These are phyloP conservation scores for Daldinia concentrica DNA, from an alignment of 495 filamentous ascomycete species.

Conservation along the genomic window DNA sequence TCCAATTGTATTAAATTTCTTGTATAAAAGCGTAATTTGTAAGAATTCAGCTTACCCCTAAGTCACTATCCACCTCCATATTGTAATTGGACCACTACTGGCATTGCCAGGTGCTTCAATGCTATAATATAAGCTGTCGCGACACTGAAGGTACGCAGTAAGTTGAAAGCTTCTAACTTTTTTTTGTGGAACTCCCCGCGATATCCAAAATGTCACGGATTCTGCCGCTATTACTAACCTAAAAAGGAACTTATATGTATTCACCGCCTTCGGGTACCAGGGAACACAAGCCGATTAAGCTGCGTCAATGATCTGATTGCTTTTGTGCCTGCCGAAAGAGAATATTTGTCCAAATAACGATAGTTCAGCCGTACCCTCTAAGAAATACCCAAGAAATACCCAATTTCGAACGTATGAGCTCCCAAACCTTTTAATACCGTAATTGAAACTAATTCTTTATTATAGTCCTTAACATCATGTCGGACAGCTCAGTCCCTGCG, in stretches of 20 bases:
- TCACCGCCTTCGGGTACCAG: slow-evolving; percentile 52
- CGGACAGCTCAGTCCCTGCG: slow-evolving; percentile 54
- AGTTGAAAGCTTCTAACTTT: slow-evolving; percentile 37
- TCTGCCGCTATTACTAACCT: slow-evolving; percentile 48
- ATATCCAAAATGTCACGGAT: slow-evolving; percentile 48
- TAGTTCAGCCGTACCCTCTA: slow-evolving; percentile 13
- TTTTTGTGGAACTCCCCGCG: slow-evolving; percentile 41
- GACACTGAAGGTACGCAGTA: background rate
- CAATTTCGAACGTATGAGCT: slow-evolving; percentile 21
- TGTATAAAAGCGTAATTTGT: background rate
- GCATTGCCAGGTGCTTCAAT: slow-evolving; percentile 31
- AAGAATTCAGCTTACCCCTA: slow-evolving; percentile 23
- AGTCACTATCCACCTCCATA: slow-evolving; percentile 43
- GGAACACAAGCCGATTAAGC: slow-evolving; percentile 16
- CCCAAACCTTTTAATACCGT: slow-evolving; percentile 6
- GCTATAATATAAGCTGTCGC: slow-evolving; percentile 1
- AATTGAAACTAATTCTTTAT: slow-evolving; percentile 23
- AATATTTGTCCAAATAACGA: slow-evolving; percentile 18
- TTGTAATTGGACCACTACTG: slow-evolving; percentile 25
- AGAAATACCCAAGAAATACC: background rate
- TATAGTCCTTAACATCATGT: slow-evolving; percentile 47
- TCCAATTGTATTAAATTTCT: background rate
- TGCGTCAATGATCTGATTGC: slow-evolving; percentile 27
- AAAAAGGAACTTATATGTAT: slow-evolving; percentile 13
- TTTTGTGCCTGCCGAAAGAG: slow-evolving; percentile 30